Evolutionary conservation across 1,284 basidiomycete genomes (phyloP), one percentile per base, ranked within the genome.

Genomic region (Cryptococcus amylolentus): DNA sequence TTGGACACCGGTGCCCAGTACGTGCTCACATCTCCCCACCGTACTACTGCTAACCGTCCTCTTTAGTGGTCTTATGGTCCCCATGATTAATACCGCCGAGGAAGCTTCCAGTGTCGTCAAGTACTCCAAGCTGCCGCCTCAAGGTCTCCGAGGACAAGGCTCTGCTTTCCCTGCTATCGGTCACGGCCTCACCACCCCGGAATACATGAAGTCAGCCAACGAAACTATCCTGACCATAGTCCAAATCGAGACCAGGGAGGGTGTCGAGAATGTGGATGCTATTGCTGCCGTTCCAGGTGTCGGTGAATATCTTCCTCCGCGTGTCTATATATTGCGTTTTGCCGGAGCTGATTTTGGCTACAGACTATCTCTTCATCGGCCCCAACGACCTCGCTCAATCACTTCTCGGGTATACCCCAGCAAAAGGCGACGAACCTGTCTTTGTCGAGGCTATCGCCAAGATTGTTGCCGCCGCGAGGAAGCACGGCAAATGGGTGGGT

Each of bases 1-100:
- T 54, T 72, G 1, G 70, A 72, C 40, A 67, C 67, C n/a, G 70
- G 70, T 37, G 68, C 69, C 18, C 70, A 72, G 69, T 72, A 56
- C 65, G 68, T 66, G 13, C 20, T 14, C 23, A 38, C 38, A 6
- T 46, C 31, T 18, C 10, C 42, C 42, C 28, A 26, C n/a, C 12
- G 10, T 45, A 23, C 14, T 46, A n/a, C 31, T 31, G 5, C 42
- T 44, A n/a, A 12, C 16, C 42, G n/a, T 13, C 43, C 20, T 46
- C 13, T 20, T 26, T 44, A 73, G 70, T 50, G 70, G 67, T 27
- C 46, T 73, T 44, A 70, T 71, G 63, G 63, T 72, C 4, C 70
- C 70, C 35, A 59, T 60, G 50, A 61, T 71, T 58, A 71, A 68
- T 60, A 71, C 61, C 13, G 66, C 66, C 5, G 63, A 53, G 8